Percentiles rank a stretch among this genome's conserved stretches.
These are phyloP conservation scores for Ramaria rubella DNA, from an alignment of 768 basidiomycete species.

Conservation along the genomic window DNA sequence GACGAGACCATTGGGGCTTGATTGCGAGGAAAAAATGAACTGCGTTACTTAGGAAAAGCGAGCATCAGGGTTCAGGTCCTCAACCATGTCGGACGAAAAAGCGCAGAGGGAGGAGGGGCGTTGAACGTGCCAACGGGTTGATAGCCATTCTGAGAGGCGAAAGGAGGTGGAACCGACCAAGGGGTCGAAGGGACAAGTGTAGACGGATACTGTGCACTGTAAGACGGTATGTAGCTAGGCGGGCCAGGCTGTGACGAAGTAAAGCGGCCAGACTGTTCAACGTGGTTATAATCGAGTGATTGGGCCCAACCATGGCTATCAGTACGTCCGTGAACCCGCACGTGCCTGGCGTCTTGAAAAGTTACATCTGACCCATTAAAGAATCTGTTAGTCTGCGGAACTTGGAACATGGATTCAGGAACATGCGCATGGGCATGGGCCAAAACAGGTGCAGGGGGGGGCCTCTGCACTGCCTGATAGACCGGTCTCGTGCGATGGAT, in stretches of 20 bases:
- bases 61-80: slow-evolving; percentile 9
- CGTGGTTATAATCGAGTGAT: not conserved
- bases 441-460: slow-evolving; percentile 4
- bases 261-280: not conserved
- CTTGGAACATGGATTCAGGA: not conserved
- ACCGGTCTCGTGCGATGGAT: slow-evolving; percentile 7
- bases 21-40: not conserved
- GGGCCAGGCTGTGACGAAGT: not conserved
- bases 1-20: not conserved
- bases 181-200: not conserved
- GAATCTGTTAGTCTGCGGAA: not conserved
- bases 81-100: slow-evolving; percentile 10
- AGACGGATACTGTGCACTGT: not conserved
- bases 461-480: slow-evolving; percentile 10
- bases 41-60: not conserved
- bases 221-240: not conserved
- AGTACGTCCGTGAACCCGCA: not conserved
- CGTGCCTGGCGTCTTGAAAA: not conserved
- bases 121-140: not conserved
- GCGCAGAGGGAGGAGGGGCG: slow-evolving; percentile 3
- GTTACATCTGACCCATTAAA: not conserved
- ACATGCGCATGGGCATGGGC: slow-evolving; percentile 6
- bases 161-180: not conserved
- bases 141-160: not conserved
- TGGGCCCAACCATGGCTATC: not conserved